Conservation (phyloP, 768 basidiomycete genomes). For the Calocybe indica region DNA sequence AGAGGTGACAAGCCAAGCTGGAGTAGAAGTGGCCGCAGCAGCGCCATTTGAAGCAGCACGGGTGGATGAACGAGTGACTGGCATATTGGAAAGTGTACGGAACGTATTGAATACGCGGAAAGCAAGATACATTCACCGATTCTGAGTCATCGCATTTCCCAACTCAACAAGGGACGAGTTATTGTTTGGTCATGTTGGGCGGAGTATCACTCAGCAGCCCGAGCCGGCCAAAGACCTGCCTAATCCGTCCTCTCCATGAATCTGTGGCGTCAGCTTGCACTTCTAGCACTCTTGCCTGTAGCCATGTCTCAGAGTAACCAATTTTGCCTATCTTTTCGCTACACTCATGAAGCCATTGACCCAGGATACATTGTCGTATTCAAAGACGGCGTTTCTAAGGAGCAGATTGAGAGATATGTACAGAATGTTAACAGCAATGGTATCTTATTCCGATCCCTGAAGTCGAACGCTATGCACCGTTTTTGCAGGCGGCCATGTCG, state of each 20-base stretch:
- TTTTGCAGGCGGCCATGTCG: constrained; percentile 37
- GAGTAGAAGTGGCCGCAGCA: constrained; percentile 4
- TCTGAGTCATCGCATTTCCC: not conserved
- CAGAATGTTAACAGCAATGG: constrained; percentile 32
- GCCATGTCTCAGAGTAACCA: constrained; percentile 2
- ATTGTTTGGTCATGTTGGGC: not conserved
- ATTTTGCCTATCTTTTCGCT: not conserved
- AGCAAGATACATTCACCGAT: not conserved
- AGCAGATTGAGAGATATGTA: constrained; percentile 35
- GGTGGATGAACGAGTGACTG: constrained; percentile 26
- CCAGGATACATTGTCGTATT: constrained; percentile 53
- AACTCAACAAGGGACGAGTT: not conserved
- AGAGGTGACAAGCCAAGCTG: constrained; percentile 2
- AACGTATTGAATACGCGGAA: not conserved
- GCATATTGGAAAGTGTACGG: constrained; percentile 19
- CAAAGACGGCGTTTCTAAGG: constrained; percentile 35
- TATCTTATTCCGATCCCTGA: constrained; percentile 8
- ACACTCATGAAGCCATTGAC: not conserved
- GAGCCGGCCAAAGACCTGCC: not conserved
- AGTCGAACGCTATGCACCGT: not conserved
- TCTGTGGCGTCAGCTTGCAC: too few relatives aligned
- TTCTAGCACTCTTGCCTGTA: not conserved
- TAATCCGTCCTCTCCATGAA: not conserved
- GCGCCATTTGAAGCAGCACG: constrained; percentile 13
- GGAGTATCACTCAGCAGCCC: not conserved